Evolutionary conservation across 2,329 filamentous ascomycete species (phyloP).

Genomic region (Xylariaceae sp.): DNA sequence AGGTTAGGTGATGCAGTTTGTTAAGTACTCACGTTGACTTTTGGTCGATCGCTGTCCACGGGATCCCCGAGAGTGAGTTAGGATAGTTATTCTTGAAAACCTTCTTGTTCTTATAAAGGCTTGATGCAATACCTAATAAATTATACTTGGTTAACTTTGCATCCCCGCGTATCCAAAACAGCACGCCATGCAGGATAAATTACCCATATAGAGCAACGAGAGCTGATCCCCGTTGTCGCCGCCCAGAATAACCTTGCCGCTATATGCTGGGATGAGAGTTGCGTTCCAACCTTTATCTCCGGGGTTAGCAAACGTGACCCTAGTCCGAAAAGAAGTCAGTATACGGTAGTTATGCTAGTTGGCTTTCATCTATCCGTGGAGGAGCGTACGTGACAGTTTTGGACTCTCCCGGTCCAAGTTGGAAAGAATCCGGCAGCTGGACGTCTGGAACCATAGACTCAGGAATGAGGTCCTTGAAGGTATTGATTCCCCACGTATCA

Average conservation of each 20-base stretch:
- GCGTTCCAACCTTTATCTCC: conserved; percentile 36
- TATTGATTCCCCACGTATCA: neutral
- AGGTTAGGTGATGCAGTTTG: too few species aligned
- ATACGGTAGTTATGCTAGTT: too few species aligned
- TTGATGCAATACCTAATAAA: conserved; percentile 29
- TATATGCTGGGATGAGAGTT: conserved; percentile 42
- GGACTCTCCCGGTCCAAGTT: conserved; percentile 25
- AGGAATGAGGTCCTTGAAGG: neutral
- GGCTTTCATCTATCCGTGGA: too few species aligned
- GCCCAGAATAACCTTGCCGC: conserved; percentile 42
- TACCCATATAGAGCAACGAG: neutral
- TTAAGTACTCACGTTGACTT: too few species aligned
- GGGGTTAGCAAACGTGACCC: conserved; percentile 41
- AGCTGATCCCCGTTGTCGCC: neutral
- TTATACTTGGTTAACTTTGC: neutral
- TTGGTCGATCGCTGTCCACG: too few species aligned
- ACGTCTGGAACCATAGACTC: neutral
- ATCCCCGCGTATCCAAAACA: too few species aligned
- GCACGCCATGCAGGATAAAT: too few species aligned
- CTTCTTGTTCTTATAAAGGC: too few species aligned
- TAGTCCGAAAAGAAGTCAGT: too few species aligned
- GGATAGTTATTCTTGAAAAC: too few species aligned
- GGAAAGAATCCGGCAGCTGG: neutral
- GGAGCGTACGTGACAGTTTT: conserved; percentile 37
- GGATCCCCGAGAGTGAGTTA: too few species aligned